phyloP scores from a whole-genome alignment of 176 grass and related monocot genomes.

The Musa acuminata region DNA sequence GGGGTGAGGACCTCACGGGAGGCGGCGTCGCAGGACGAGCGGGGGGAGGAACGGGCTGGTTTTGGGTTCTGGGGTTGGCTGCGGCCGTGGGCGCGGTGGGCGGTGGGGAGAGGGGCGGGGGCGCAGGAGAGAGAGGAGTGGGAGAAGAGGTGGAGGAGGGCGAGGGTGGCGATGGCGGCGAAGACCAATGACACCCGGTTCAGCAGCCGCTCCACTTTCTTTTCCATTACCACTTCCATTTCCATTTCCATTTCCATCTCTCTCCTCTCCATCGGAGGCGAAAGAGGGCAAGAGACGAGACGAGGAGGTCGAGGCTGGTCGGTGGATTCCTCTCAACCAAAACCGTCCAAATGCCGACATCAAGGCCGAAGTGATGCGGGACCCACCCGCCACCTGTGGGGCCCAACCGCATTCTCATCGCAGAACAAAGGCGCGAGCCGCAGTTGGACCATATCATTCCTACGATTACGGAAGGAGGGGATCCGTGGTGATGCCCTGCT shows the following conservation, averaged over 20 bases:
- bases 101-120: constrained; percentile 25
- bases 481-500: too few relatives aligned
- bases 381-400: too few relatives aligned
- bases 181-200: constrained; percentile 59
- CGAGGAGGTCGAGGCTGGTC: too few relatives aligned
- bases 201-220: constrained; percentile 57
- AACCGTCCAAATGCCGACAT: too few relatives aligned
- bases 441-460: too few relatives aligned
- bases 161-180: constrained; percentile 49
- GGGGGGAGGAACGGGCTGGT: constrained; percentile 25
- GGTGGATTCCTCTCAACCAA: too few relatives aligned
- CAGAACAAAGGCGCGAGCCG: too few relatives aligned
- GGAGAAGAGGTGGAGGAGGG: constrained; percentile 49
- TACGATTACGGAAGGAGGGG: too few relatives aligned
- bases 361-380: too few relatives aligned
- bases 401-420: too few relatives aligned
- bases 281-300: too few relatives aligned
- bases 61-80: constrained; percentile 17
- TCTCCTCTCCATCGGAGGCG: background rate
- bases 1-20: constrained; percentile 50
- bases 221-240: constrained; percentile 34
- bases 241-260: background rate
- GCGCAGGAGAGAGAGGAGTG: constrained; percentile 21
- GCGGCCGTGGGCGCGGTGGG: background rate
- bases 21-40: constrained; percentile 59